Conservation (phyloP, 805 yeast genomes). For the Yamadazyma laniorum region DNA sequence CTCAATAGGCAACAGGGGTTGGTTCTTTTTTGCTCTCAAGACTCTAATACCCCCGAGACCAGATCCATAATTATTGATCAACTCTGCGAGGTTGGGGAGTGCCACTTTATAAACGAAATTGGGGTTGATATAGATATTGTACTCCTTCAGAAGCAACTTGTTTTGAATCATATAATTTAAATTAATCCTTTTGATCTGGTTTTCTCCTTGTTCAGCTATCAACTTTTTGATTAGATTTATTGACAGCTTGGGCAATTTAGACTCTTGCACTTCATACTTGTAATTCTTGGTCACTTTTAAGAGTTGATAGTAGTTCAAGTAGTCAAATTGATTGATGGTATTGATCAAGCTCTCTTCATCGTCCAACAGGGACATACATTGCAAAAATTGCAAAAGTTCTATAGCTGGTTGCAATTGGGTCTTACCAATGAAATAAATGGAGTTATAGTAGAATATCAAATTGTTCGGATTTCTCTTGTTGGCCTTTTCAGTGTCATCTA, state of each 20-base stretch:
- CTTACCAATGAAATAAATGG: constrained; percentile 64
- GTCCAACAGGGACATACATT: constrained; percentile 70
- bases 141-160: constrained; percentile 38
- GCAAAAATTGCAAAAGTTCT: constrained; percentile 87
- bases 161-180: constrained; percentile 42
- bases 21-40: constrained; percentile 53
- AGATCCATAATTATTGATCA: constrained; percentile 73
- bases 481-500: constrained; percentile 19
- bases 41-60: constrained; percentile 63
- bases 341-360: constrained; percentile 61
- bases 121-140: constrained; percentile 50
- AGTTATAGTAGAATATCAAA: constrained; percentile 59
- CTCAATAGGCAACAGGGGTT: constrained; percentile 70
- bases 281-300: constrained; percentile 70
- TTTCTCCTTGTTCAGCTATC: constrained; percentile 36
- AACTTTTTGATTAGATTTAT: constrained; percentile 30
- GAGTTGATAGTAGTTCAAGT: constrained; percentile 67
- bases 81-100: constrained; percentile 71
- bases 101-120: constrained; percentile 54
- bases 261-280: constrained; percentile 81
- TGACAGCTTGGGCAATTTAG: constrained; percentile 49
- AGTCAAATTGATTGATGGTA: constrained; percentile 51
- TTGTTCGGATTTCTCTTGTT: constrained; percentile 40
- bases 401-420: constrained; percentile 68
- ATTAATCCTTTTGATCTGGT: constrained; percentile 24